A percentile compares a stretch with the other conserved stretches of the same genome.
Evolutionary conservation across 345 rosid species (phyloP).

Genomic region (Hibiscus syriacus): DNA sequence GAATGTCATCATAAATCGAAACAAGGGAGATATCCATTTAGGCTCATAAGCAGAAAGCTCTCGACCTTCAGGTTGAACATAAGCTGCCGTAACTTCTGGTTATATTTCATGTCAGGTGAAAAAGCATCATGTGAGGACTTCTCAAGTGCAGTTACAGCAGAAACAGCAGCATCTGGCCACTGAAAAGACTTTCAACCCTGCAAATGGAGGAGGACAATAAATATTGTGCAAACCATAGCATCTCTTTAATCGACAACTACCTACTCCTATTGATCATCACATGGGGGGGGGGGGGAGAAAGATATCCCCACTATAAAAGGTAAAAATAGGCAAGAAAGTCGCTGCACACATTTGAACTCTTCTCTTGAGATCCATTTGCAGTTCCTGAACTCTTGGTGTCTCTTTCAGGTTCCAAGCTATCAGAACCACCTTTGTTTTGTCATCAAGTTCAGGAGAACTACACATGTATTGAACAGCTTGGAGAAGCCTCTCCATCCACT

Average conservation of each 20-base stretch:
- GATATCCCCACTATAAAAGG: background rate
- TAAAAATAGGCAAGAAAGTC: slow-evolving; percentile 2
- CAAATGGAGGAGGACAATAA: slow-evolving; percentile 12
- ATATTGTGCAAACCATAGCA: slow-evolving; percentile 5
- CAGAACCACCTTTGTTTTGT: slow-evolving; percentile 32
- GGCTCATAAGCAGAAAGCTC: background rate
- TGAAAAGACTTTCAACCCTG: slow-evolving; percentile 47
- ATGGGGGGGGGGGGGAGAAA: background rate
- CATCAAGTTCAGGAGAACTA: slow-evolving; percentile 34
- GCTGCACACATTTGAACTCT: slow-evolving; percentile 34
- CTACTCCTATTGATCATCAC: background rate
- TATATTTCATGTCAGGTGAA: slow-evolving; percentile 71
- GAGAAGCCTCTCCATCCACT: slow-evolving; percentile 88
- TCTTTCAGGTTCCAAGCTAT: slow-evolving; percentile 24
- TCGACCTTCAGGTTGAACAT: slow-evolving; percentile 83
- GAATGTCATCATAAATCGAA: background rate
- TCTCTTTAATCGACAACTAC: slow-evolving; percentile 4
- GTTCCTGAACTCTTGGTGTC: slow-evolving; percentile 19
- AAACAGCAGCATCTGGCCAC: slow-evolving; percentile 93
- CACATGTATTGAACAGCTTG: slow-evolving; percentile 66
- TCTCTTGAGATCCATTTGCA: slow-evolving; percentile 41
- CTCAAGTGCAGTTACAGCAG: slow-evolving; percentile 77
- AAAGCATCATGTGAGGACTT: slow-evolving; percentile 64
- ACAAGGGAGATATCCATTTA: background rate
- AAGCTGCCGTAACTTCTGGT: slow-evolving; percentile 79